Conservation (phyloP, 2,329 filamentous ascomycete genomes). For the Epichloe glyceriae region DNA sequence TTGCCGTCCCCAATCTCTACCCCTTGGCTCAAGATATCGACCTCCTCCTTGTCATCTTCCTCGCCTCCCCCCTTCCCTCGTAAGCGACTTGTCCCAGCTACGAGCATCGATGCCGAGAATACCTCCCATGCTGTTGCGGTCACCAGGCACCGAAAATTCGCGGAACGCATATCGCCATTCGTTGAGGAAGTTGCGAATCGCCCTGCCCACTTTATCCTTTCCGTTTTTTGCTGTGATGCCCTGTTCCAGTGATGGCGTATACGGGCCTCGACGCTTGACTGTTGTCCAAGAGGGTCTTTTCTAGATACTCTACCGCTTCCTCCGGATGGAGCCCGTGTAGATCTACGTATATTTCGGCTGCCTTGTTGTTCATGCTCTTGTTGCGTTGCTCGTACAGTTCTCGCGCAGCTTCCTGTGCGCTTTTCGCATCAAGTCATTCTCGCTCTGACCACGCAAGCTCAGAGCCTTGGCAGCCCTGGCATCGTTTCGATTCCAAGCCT, state of each 20-base stretch:
- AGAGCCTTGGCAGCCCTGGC: constrained; percentile 90
- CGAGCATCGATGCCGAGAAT: constrained; percentile 55
- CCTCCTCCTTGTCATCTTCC: constrained; percentile 28
- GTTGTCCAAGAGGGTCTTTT: constrained; percentile 77
- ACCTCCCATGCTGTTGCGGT: constrained; percentile 70
- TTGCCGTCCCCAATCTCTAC: constrained; percentile 34
- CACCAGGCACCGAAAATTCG: constrained; percentile 93
- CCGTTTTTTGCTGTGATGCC: constrained; percentile 98
- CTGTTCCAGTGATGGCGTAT: constrained; percentile 93
- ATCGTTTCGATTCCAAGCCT: constrained; percentile 98
- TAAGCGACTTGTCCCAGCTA: constrained; percentile 51
- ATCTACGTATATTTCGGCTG: constrained; percentile 76
- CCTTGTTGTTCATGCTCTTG: constrained; percentile 41
- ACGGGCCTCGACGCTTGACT: constrained; percentile 59
- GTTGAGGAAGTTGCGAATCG: constrained; percentile 78
- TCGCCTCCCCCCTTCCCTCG: constrained; percentile 27
- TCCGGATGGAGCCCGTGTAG: constrained; percentile 97
- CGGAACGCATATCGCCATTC: constrained; percentile 94
- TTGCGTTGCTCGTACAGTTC: constrained; percentile 92
- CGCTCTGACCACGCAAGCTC: constrained; percentile 84
- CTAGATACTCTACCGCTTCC: constrained; percentile 89
- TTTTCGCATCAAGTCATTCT: constrained; percentile 95
- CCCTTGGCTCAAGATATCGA: constrained; percentile 49
- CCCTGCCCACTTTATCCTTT: constrained; percentile 96
- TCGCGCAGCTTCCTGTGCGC: constrained; percentile 88